A percentile compares a stretch with the other conserved stretches of the same genome.
phyloP scores from a whole-genome alignment of 1,284 basidiomycete genomes.

The Apiotrichum mycotoxinovorans region DNA sequence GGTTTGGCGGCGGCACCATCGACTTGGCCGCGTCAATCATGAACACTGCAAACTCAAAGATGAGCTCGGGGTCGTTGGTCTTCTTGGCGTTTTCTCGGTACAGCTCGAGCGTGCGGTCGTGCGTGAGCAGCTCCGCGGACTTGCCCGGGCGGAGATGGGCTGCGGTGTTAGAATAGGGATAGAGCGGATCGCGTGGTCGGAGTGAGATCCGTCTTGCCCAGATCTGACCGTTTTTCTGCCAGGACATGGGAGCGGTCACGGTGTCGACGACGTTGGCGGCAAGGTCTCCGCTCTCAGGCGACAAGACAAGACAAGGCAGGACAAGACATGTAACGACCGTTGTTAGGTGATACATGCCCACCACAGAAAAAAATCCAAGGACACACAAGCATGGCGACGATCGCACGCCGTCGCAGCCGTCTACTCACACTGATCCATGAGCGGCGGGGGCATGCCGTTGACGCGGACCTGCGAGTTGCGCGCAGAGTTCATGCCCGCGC shows the following conservation, averaged over 20 bases:
- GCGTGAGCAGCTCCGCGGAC: conserved; percentile 84
- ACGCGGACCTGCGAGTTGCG: conserved; percentile 23
- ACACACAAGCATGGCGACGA: too few species aligned
- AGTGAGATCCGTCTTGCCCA: not conserved
- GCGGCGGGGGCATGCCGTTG: conserved; percentile 28
- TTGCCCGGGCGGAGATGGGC: conserved; percentile 88
- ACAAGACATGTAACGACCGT: too few species aligned
- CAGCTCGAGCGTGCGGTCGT: conserved; percentile 91
- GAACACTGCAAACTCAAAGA: conserved; percentile 97
- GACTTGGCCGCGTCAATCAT: conserved; percentile 95
- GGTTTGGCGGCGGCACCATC: conserved; percentile 52
- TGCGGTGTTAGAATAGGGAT: conserved; percentile 24
- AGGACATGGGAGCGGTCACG: too few species aligned
- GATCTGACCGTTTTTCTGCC: too few species aligned
- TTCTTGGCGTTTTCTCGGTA: conserved; percentile 98
- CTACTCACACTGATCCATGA: conserved; percentile 50
- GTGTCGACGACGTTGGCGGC: too few species aligned
- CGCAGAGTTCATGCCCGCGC: conserved; percentile 7
- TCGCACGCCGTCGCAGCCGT: too few species aligned
- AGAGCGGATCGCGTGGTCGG: not conserved
- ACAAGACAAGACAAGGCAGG: too few species aligned
- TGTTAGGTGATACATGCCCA: too few species aligned
- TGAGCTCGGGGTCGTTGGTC: conserved; percentile 94
- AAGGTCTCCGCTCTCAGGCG: too few species aligned
- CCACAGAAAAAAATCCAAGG: too few species aligned